Conservation (phyloP, 2,329 filamentous ascomycete genomes). For the Colletotrichum caudatum region DNA sequence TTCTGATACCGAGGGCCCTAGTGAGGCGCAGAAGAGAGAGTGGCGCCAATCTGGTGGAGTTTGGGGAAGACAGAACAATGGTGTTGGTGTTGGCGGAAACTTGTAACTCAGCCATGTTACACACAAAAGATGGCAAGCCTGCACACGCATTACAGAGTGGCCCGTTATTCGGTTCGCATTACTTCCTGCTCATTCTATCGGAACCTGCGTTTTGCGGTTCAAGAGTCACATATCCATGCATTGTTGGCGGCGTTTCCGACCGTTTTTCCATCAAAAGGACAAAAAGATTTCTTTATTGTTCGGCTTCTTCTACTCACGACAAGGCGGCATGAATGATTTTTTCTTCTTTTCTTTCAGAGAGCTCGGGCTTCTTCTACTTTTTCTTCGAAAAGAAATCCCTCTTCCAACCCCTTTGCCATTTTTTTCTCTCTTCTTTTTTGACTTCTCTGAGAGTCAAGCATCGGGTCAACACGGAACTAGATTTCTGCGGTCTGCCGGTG, state of each 20-base stretch:
- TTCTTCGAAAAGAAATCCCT: constrained; percentile 26
- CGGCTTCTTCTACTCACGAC: constrained; percentile 41
- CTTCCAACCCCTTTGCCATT: constrained; percentile 28
- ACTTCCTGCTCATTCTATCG: constrained; percentile 37
- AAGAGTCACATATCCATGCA: constrained; percentile 48
- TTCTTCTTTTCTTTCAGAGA: constrained; percentile 39
- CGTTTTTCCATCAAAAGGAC: constrained; percentile 38
- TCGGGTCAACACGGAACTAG: constrained; percentile 12
- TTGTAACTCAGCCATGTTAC: constrained; percentile 47
- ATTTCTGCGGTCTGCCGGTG: constrained; percentile 40
- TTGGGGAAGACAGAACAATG: constrained; percentile 64
- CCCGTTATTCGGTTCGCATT: constrained; percentile 17
- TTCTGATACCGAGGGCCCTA: constrained; percentile 56
- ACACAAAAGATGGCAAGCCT: not conserved
- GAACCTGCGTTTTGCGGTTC: constrained; percentile 38
- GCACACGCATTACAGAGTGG: constrained; percentile 20
- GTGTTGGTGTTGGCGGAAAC: constrained; percentile 62
- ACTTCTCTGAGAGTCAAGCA: constrained; percentile 41
- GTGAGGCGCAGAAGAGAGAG: constrained; percentile 62
- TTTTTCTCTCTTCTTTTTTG: constrained; percentile 24
- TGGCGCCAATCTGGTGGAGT: constrained; percentile 66
- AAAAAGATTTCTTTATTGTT: constrained; percentile 42
- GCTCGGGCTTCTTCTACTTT: constrained; percentile 1
- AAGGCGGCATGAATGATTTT: constrained; percentile 41
- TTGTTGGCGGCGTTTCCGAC: constrained; percentile 52